These are phyloP conservation scores for Calonectria honghensis DNA, from an alignment of 2,329 filamentous ascomycete genomes.

Conservation along the genomic window DNA sequence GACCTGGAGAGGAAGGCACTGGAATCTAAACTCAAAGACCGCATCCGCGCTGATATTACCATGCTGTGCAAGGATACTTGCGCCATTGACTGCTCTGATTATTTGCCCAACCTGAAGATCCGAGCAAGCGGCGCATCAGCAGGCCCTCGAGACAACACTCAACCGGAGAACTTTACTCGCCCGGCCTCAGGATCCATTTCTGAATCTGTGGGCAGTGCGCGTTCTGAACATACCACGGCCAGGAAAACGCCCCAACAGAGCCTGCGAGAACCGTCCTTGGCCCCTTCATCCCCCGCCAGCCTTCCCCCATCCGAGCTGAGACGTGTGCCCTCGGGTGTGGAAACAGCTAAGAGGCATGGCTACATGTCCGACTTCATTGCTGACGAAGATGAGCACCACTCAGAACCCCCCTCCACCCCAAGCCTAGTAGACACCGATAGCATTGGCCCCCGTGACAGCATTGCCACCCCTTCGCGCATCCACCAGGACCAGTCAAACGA, in stretches of 20 bases:
- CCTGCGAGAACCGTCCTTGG: slow-evolving; percentile 46
- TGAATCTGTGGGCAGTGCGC: slow-evolving; percentile 49
- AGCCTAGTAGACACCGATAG: slow-evolving; percentile 58
- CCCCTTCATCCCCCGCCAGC: slow-evolving; percentile 44
- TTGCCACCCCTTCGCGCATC: slow-evolving; percentile 50
- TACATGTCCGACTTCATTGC: slow-evolving; percentile 55
- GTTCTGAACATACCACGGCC: slow-evolving; percentile 49
- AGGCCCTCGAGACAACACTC: slow-evolving; percentile 31
- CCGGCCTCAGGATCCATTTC: slow-evolving; percentile 47
- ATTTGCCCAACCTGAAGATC: slow-evolving; percentile 54
- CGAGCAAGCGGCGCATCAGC: slow-evolving; percentile 47
- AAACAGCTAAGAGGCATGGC: slow-evolving; percentile 54
- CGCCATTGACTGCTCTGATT: slow-evolving; percentile 60
- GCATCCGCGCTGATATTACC: slow-evolving; percentile 69
- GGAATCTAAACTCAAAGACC: slow-evolving; percentile 64
- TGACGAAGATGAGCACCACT: slow-evolving; percentile 56
- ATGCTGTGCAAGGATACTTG: slow-evolving; percentile 72
- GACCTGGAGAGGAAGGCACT: slow-evolving; percentile 63
- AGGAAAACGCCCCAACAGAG: slow-evolving; percentile 51
- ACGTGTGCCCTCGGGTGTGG: slow-evolving; percentile 54
- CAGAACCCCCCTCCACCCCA: slow-evolving; percentile 56
- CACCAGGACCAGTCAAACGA: slow-evolving; percentile 54
- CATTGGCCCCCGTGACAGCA: slow-evolving; percentile 55
- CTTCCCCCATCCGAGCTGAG: slow-evolving; percentile 43
- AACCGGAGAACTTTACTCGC: slow-evolving; percentile 31